Evolutionary conservation across 257 asterid species (phyloP), one percentile per base, ranked within the genome.

Genomic region (Fraxinus pennsylvanica): DNA sequence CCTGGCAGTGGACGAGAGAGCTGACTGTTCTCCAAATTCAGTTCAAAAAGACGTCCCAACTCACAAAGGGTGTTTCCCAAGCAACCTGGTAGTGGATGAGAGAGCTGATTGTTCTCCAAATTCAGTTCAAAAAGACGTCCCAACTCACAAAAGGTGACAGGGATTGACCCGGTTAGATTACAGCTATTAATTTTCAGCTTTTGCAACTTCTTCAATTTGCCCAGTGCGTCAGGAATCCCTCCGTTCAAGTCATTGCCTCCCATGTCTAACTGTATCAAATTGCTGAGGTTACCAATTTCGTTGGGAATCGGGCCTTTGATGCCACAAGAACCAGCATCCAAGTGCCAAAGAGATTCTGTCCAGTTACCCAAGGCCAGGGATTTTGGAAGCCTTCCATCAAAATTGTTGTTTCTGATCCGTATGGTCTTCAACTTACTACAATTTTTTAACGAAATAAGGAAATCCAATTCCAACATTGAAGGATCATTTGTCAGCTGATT

Each of bases 371-470:
- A 3, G 54, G 6, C 54, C 54, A 47, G 1, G 54, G 54, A 47
- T 14, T 47, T 79, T 2, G 83, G 85, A 47, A 82, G 73, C 39
- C 21, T 72, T 36, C 74, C 85, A 3, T 57, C 45, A 19, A 82
- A 68, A 12, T 50, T 38, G 33, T 82, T 82, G 0, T 22, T 7
- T 3, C 27, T 32, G 6, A 78, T 71, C 0, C 8, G 17, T 27
- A 77, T 12, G 3, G 2, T 19, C 29, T 8, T 59, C 35, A 82
- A n/a, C 3, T 69, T 14, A 45, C 8, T 78, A 50, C 78, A 82
- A 32, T 68, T 68, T 15, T 32, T 21, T 19, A 82, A 15, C 1
- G 85, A 74, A 14, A 59, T 69, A 1, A 82, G 63, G 36, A 82
- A 74, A 22, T 78, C 75, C 69, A 78, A 70, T 54, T 74, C 78